These are phyloP conservation scores for Amylocystis lapponica DNA, from an alignment of 768 basidiomycete species.

Conservation along the genomic window DNA sequence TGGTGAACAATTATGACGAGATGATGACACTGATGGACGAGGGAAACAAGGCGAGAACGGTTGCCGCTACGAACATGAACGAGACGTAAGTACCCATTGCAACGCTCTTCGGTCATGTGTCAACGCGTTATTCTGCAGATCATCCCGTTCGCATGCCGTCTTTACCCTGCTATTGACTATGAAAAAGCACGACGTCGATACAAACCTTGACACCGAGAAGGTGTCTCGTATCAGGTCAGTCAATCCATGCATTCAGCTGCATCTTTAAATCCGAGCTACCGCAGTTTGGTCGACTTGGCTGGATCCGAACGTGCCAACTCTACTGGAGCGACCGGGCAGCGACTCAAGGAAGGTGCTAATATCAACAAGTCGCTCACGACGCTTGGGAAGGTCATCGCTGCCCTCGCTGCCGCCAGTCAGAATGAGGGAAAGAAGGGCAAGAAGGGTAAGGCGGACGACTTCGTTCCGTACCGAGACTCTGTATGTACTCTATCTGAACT, in stretches of 20 bases:
- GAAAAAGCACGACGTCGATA: slow-evolving; percentile 78
- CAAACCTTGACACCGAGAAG: slow-evolving; percentile 93
- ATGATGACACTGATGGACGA: slow-evolving; percentile 99
- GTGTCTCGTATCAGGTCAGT: slow-evolving; percentile 92
- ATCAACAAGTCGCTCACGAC: slow-evolving; percentile 99
- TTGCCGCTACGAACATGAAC: slow-evolving; percentile 99
- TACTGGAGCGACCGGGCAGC: slow-evolving; percentile 93
- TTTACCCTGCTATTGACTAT: slow-evolving; percentile 94
- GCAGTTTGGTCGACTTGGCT: slow-evolving; percentile 88
- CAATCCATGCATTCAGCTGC: not conserved
- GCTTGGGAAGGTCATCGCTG: slow-evolving; percentile 94
- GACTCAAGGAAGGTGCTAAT: slow-evolving; percentile 95
- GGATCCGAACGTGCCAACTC: slow-evolving; percentile 97
- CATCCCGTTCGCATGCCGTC: slow-evolving; percentile 96
- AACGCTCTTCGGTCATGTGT: not conserved
- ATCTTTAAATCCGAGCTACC: slow-evolving; percentile 3
- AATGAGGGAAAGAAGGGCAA: slow-evolving; percentile 56
- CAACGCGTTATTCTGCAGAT: slow-evolving; percentile 40
- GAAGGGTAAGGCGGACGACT: slow-evolving; percentile 87
- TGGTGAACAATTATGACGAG: slow-evolving; percentile 86
- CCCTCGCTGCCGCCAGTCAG: slow-evolving; percentile 65
- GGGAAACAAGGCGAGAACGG: slow-evolving; percentile 97
- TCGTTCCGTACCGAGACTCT: slow-evolving; percentile 96
- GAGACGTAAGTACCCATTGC: slow-evolving; percentile 69
- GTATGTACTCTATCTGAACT: slow-evolving; percentile 37